phyloP scores from a whole-genome alignment of 305 asterid genomes.

The Salvia sclarea region DNA sequence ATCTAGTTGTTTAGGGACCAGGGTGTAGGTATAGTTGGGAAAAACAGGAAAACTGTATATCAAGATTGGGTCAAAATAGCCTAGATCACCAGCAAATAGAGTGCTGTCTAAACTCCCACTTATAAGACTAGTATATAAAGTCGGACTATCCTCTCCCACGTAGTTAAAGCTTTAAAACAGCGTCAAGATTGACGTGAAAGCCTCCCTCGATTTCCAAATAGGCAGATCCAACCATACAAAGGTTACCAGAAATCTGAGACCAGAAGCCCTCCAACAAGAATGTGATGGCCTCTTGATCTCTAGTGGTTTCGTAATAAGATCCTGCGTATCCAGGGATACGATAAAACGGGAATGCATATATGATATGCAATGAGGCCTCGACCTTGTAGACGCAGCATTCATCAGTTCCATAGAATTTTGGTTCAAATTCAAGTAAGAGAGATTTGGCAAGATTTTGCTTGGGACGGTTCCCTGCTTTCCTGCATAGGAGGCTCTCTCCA shows the following conservation, averaged over 20 bases:
- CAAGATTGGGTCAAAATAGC: conserved; percentile 43
- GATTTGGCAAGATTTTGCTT: neutral
- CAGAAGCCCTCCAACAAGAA: conserved; percentile 47
- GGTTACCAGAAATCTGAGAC: conserved; percentile 45
- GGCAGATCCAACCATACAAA: conserved; percentile 55
- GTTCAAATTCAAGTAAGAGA: conserved; percentile 26
- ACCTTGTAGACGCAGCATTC: conserved; percentile 32
- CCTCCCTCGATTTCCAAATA: conserved; percentile 29
- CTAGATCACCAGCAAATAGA: conserved; percentile 23
- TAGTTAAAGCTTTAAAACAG: conserved; percentile 41
- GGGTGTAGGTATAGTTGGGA: conserved; percentile 41
- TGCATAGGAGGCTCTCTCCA: conserved; percentile 38
- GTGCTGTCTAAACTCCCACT: conserved; percentile 50
- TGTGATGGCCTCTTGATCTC: neutral
- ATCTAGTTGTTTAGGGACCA: conserved; percentile 32
- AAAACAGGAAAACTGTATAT: conserved; percentile 38
- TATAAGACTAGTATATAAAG: conserved; percentile 41
- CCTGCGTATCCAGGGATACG: neutral
- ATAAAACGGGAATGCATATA: neutral
- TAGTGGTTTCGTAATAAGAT: neutral
- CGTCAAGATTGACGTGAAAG: conserved; percentile 27
- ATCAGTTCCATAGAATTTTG: conserved; percentile 31
- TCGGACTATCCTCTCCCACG: conserved; percentile 21
- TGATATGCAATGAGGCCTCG: conserved; percentile 36
- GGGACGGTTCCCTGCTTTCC: conserved; percentile 7